phyloP scores from a whole-genome alignment of 495 filamentous ascomycete genomes.

The Parmelia sp. region DNA sequence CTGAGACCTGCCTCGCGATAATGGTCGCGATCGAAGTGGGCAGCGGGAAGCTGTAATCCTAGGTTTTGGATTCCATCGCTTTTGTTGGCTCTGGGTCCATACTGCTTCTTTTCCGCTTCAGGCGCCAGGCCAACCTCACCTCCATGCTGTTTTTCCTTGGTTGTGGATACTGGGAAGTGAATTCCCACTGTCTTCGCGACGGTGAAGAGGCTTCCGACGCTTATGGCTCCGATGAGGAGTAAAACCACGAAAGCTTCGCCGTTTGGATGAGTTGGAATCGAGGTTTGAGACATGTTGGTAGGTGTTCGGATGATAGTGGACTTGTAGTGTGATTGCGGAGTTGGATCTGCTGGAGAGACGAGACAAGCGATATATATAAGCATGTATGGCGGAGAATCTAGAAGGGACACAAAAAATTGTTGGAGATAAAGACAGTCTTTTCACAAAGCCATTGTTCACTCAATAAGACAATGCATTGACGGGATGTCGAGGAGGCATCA shows the following conservation, averaged over 20 bases:
- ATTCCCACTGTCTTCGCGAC: background rate
- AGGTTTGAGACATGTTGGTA: background rate
- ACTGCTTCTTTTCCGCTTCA: background rate
- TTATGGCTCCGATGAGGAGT: background rate
- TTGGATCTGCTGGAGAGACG: too few species aligned
- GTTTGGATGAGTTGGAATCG: background rate
- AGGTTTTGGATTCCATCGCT: background rate
- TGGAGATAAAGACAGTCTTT: too few species aligned
- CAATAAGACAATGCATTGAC: too few species aligned
- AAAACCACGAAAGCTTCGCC: background rate
- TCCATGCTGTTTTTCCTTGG: background rate
- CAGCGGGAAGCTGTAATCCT: background rate
- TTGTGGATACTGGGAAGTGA: background rate
- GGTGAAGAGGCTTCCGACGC: background rate
- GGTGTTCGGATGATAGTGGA: too few species aligned
- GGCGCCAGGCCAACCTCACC: background rate
- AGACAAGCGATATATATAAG: too few species aligned
- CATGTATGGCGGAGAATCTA: too few species aligned
- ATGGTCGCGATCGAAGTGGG: background rate
- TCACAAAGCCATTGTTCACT: too few species aligned
- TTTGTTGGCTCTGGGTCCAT: background rate
- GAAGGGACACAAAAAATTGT: too few species aligned
- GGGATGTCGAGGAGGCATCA: too few species aligned
- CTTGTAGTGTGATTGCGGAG: too few species aligned
- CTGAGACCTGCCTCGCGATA: background rate